These are phyloP conservation scores for Eimeria maxima DNA, from an alignment of 169 alveolate species.

Conservation along the genomic window DNA sequence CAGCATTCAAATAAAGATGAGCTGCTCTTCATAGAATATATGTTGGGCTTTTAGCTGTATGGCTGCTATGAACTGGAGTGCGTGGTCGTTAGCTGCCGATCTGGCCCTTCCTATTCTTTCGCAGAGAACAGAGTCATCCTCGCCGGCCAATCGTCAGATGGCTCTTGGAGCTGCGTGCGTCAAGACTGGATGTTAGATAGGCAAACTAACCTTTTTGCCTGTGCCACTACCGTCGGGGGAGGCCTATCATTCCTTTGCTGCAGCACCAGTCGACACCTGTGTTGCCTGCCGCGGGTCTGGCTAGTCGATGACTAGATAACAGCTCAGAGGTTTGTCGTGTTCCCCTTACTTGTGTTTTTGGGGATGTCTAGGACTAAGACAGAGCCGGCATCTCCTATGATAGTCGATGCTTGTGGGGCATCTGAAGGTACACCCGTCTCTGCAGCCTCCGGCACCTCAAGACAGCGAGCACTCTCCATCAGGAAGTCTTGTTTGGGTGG, in stretches of 20 bases:
- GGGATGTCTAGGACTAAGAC: slow-evolving; percentile 42
- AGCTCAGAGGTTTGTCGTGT: background rate
- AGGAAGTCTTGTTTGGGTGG: background rate
- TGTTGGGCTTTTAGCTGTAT: background rate
- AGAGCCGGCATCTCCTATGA: slow-evolving; percentile 7
- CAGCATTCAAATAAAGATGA: background rate
- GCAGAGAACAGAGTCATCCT: background rate
- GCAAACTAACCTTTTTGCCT: background rate
- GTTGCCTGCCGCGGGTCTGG: background rate
- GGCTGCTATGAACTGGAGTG: background rate
- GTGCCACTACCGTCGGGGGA: background rate
- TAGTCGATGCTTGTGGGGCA: slow-evolving; percentile 39
- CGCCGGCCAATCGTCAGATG: background rate
- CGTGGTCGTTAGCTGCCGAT: background rate
- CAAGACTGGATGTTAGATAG: background rate
- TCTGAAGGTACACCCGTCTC: background rate
- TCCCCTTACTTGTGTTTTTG: background rate
- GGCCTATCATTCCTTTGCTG: background rate
- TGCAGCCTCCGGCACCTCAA: slow-evolving; percentile 27
- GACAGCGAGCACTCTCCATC: slow-evolving; percentile 26
- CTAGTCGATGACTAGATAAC: background rate
- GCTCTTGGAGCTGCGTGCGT: background rate
- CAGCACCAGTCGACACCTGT: background rate
- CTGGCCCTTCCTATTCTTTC: background rate
- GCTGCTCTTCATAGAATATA: background rate